Evolutionary conservation across 2,329 filamentous ascomycete genomes (phyloP).

Genomic region (Fusarium subglutinans): DNA sequence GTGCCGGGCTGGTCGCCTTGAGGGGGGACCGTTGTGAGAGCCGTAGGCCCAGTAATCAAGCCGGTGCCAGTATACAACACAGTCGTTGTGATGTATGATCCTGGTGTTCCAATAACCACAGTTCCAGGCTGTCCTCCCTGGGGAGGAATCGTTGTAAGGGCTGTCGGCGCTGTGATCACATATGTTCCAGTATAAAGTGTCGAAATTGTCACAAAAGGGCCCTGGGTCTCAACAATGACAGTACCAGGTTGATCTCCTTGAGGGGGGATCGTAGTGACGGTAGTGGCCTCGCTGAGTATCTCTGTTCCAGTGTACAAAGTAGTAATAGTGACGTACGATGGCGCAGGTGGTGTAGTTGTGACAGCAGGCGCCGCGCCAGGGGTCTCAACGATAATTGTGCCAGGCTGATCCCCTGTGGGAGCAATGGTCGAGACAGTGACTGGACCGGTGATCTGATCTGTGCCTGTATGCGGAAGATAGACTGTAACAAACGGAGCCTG

Average conservation of each 20-base stretch:
- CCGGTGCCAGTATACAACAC: slow-evolving; percentile 17
- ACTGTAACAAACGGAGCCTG: slow-evolving; percentile 9
- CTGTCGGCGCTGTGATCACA: slow-evolving; percentile 11
- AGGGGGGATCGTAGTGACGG: slow-evolving; percentile 9
- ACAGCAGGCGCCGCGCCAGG: slow-evolving; percentile 3
- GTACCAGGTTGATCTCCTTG: slow-evolving; percentile 5
- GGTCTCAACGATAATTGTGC: slow-evolving; percentile 18
- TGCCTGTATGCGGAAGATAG: slow-evolving; percentile 6
- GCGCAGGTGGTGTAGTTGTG: slow-evolving; percentile 16
- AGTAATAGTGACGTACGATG: slow-evolving; percentile 19
- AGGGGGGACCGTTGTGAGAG: slow-evolving; percentile 13
- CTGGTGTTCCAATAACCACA: slow-evolving; percentile 3
- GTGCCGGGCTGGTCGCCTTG: slow-evolving; percentile 17
- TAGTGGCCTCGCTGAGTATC: background rate
- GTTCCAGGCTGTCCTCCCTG: slow-evolving; percentile 19
- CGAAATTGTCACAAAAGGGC: slow-evolving; percentile 1
- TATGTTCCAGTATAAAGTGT: slow-evolving; percentile 13
- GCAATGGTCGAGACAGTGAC: slow-evolving; percentile 21
- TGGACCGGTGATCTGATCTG: slow-evolving; percentile 13
- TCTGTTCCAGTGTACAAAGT: slow-evolving; percentile 12
- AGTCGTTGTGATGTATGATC: slow-evolving; percentile 3
- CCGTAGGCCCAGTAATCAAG: slow-evolving; percentile 1
- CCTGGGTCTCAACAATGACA: slow-evolving; percentile 9
- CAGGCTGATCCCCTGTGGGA: slow-evolving; percentile 12
- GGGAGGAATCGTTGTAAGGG: slow-evolving; percentile 14